Evolutionary conservation across 1,284 basidiomycete species (phyloP).

Genomic region (Thecaphora thlaspeos): DNA sequence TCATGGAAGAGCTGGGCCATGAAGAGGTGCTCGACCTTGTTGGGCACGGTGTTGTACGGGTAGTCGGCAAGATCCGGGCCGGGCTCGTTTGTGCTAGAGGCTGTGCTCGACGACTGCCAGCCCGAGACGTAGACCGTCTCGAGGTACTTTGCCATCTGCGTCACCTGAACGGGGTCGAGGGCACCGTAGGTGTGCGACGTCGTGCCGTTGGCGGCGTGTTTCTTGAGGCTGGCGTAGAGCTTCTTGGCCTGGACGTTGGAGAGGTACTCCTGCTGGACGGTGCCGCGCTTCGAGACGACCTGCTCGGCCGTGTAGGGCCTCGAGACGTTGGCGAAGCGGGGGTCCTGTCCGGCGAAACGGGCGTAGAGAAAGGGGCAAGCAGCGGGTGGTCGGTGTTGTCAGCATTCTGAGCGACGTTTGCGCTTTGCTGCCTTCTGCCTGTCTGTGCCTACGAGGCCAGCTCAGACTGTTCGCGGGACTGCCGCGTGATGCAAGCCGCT

Average conservation of each 20-base stretch:
- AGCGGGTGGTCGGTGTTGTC: too few species aligned
- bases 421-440: too few species aligned
- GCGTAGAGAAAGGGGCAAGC: background rate
- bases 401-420: too few species aligned
- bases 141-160: constrained; percentile 60
- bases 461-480: too few species aligned
- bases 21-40: constrained; percentile 68
- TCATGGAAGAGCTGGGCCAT: constrained; percentile 68
- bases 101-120: constrained; percentile 56
- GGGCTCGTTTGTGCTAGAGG: constrained; percentile 57
- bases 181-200: constrained; percentile 95
- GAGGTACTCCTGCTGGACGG: constrained; percentile 79
- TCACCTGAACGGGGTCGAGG: constrained; percentile 89
- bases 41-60: constrained; percentile 67
- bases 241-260: constrained; percentile 85
- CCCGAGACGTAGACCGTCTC: constrained; percentile 59
- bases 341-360: constrained; percentile 63
- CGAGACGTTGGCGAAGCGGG: constrained; percentile 78
- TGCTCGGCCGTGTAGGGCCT: constrained; percentile 90
- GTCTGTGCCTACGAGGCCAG: too few species aligned
- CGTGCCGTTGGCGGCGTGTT: constrained; percentile 62
- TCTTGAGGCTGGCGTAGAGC: constrained; percentile 70
- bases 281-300: constrained; percentile 91
- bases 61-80: constrained; percentile 61
- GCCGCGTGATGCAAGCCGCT: too few species aligned